Conservation (phyloP, 768 basidiomycete species). For the Russula ochroleuca region DNA sequence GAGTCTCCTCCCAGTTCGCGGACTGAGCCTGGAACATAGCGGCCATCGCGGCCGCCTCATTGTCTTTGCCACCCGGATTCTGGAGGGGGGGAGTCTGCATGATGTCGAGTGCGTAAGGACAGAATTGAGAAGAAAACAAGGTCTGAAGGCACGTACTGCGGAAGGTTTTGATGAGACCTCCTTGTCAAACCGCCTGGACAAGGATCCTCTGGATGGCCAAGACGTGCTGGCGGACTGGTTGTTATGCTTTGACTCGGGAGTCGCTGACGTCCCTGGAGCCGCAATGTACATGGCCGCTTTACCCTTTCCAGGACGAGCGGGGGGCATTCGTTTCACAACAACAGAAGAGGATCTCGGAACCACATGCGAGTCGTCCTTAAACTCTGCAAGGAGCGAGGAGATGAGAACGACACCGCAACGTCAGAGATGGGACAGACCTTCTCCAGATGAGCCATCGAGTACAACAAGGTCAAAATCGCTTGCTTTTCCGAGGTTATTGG, state of each 20-base stretch:
- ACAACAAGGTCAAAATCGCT: slow-evolving; percentile 94
- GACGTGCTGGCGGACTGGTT: slow-evolving; percentile 28
- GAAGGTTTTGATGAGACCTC: slow-evolving; percentile 35
- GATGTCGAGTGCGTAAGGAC: slow-evolving; percentile 12
- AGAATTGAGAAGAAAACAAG: not conserved
- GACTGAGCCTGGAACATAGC: slow-evolving; percentile 96
- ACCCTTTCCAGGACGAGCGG: slow-evolving; percentile 75
- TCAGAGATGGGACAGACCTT: slow-evolving; percentile 53
- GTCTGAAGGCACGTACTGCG: slow-evolving; percentile 3
- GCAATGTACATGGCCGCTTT: slow-evolving; percentile 73
- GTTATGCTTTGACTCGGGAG: slow-evolving; percentile 31
- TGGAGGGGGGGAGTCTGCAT: slow-evolving; percentile 34
- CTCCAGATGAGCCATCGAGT: slow-evolving; percentile 77
- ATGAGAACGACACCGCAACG: not conserved
- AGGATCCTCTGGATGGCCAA: slow-evolving; percentile 60
- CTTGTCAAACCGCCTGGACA: slow-evolving; percentile 88
- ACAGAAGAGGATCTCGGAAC: slow-evolving; percentile 95
- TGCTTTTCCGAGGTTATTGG: slow-evolving; percentile 93
- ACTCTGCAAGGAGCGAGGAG: slow-evolving; percentile 49
- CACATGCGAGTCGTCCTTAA: slow-evolving; percentile 85
- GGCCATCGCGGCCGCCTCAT: slow-evolving; percentile 94
- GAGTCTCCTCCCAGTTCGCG: slow-evolving; percentile 96
- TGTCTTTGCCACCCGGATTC: slow-evolving; percentile 47
- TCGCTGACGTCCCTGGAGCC: slow-evolving; percentile 45
- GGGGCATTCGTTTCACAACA: slow-evolving; percentile 85